phyloP scores from a whole-genome alignment of 2,329 filamentous ascomycete genomes.

The Colletotrichum somersetense region DNA sequence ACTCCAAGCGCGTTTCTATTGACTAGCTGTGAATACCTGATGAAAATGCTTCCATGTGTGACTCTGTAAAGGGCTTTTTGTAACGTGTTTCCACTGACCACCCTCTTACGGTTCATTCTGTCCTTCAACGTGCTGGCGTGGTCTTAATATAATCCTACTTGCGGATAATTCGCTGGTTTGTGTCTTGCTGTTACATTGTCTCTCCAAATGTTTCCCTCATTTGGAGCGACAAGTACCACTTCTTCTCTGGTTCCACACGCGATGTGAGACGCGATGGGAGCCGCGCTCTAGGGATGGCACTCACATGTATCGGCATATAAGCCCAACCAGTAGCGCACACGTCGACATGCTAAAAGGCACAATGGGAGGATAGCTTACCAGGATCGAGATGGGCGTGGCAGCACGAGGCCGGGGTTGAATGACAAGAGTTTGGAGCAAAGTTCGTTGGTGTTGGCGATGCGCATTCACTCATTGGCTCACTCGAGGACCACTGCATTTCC shows the following conservation, averaged over 20 bases:
- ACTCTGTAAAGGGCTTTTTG: too few species aligned
- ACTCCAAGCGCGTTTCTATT: not conserved
- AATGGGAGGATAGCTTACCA: not conserved
- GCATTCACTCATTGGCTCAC: slow-evolving; percentile 15
- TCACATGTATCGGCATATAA: not conserved
- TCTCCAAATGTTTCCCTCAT: too few species aligned
- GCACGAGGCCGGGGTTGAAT: not conserved
- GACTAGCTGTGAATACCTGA: not conserved
- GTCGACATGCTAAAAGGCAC: not conserved
- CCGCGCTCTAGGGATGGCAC: not conserved
- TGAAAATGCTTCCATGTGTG: not conserved
- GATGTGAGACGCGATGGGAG: too few species aligned
- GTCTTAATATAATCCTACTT: too few species aligned
- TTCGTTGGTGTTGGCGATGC: not conserved
- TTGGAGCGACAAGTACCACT: too few species aligned
- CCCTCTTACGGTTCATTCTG: not conserved
- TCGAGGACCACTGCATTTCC: slow-evolving; percentile 21
- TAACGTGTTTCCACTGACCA: too few species aligned
- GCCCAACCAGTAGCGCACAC: too few species aligned
- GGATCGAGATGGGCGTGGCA: not conserved
- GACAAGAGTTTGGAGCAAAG: not conserved
- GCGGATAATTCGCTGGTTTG: too few species aligned
- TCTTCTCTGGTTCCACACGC: too few species aligned
- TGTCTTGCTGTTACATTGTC: too few species aligned
- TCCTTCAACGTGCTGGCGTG: too few species aligned